Evolutionary conservation across 2,329 filamentous ascomycete species (phyloP).

Genomic region (Stagonosporopsis rhizophila): DNA sequence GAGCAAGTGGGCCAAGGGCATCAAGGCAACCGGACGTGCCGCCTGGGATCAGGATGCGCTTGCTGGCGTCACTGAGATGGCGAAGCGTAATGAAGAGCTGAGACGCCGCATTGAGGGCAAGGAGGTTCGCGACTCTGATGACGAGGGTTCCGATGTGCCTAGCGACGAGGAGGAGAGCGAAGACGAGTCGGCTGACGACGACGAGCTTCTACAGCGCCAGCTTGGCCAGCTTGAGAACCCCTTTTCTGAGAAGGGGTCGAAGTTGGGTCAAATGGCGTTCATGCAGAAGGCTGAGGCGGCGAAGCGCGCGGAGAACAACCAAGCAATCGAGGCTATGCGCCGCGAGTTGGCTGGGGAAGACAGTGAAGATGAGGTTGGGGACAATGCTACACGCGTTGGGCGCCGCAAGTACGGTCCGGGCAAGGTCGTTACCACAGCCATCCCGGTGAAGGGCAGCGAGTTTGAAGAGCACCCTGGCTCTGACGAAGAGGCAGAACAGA

Average conservation of each 20-base stretch:
- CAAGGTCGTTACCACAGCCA: conserved; percentile 38
- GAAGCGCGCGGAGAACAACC: conserved; percentile 80
- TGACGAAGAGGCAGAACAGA: conserved; percentile 48
- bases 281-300: conserved; percentile 89
- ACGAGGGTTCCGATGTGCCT: conserved; percentile 54
- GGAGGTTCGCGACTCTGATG: conserved; percentile 57
- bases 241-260: conserved; percentile 65
- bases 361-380: conserved; percentile 54
- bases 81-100: conserved; percentile 81
- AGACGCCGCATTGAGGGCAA: conserved; percentile 80
- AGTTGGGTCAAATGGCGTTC: conserved; percentile 85
- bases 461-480: conserved; percentile 67
- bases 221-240: conserved; percentile 55
- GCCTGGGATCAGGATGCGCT: conserved; percentile 91
- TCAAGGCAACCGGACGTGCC: conserved; percentile 78
- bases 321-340: conserved; percentile 65
- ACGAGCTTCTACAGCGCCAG: conserved; percentile 42
- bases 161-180: conserved; percentile 62
- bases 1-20: conserved; percentile 89
- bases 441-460: conserved; percentile 55
- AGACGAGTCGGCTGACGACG: conserved; percentile 64
- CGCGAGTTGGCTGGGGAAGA: conserved; percentile 72
- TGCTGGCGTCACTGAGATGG: conserved; percentile 79
- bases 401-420: conserved; percentile 73
- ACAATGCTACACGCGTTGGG: conserved; percentile 68